These are phyloP conservation scores for Sporisorium graminicola DNA, from an alignment of 1,284 basidiomycete genomes.

Conservation along the genomic window DNA sequence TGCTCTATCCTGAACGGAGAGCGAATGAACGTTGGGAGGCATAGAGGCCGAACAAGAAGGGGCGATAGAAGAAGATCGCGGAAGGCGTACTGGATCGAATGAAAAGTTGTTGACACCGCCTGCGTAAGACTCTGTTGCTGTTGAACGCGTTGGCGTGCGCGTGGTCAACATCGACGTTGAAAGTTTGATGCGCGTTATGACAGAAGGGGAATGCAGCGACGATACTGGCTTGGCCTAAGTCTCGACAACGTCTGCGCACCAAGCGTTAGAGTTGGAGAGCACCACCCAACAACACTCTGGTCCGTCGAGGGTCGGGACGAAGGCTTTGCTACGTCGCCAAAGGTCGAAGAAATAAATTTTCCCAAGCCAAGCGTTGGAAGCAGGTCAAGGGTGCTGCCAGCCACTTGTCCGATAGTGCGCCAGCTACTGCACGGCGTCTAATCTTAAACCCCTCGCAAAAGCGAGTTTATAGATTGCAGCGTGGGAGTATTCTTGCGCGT, in stretches of 20 bases:
- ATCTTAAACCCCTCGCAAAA: background rate
- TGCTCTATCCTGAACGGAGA: slow-evolving; percentile 11
- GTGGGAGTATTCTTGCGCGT: background rate
- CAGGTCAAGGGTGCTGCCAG: background rate
- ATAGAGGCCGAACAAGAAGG: slow-evolving; percentile 6
- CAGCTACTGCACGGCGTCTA: background rate
- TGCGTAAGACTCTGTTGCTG: slow-evolving; percentile 10
- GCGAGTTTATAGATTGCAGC: background rate
- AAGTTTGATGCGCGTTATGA: slow-evolving; percentile 6
- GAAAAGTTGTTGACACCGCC: slow-evolving; percentile 5
- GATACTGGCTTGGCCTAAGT: too few relatives aligned
- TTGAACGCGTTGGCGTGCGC: slow-evolving; percentile 21
- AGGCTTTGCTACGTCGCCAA: slow-evolving; percentile 14
- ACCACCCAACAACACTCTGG: background rate
- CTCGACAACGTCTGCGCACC: background rate
- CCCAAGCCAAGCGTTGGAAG: background rate
- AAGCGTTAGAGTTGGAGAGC: background rate
- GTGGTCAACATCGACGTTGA: slow-evolving; percentile 28
- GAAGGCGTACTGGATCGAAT: slow-evolving; percentile 21
- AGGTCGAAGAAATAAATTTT: slow-evolving; percentile 12
- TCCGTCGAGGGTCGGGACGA: slow-evolving; percentile 15
- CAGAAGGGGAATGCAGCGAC: background rate
- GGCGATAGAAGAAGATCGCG: background rate
- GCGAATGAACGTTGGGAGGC: slow-evolving; percentile 5
- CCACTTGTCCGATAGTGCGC: background rate